Conservation (phyloP, 805 yeast species). For the Candida palmyrensis region DNA sequence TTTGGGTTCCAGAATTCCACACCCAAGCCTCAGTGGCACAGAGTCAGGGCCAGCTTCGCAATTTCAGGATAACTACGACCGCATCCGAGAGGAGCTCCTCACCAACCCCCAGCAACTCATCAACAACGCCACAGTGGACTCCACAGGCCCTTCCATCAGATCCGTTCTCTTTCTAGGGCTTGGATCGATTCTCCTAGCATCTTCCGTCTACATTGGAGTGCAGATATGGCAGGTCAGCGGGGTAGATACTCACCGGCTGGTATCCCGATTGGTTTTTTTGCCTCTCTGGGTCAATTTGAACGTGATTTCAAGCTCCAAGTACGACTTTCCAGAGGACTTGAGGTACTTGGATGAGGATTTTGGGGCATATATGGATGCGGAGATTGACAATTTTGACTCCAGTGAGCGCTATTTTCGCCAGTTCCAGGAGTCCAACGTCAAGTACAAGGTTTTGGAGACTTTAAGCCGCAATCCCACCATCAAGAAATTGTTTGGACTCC, state of each 20-base stretch:
- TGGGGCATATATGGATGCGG: slow-evolving; percentile 9
- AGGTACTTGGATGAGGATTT: slow-evolving; percentile 20
- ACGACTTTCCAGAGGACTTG: slow-evolving; percentile 21
- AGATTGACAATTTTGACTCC: slow-evolving; percentile 10
- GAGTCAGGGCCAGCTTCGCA: too few species aligned
- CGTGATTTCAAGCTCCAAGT: slow-evolving; percentile 18
- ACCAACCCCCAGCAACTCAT: slow-evolving; percentile 1
- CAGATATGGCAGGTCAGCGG: slow-evolving; percentile 1
- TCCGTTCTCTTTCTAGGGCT: not conserved
- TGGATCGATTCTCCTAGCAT: not conserved
- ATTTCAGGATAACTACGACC: too few species aligned
- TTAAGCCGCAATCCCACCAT: slow-evolving; percentile 16
- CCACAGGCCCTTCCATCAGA: not conserved
- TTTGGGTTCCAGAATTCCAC: too few species aligned
- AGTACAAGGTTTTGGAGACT: slow-evolving; percentile 21
- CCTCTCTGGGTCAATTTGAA: slow-evolving; percentile 25
- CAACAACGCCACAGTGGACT: not conserved
- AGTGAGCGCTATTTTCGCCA: slow-evolving; percentile 5
- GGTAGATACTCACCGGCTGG: not conserved
- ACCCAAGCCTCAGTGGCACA: too few species aligned
- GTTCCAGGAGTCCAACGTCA: slow-evolving; percentile 19
- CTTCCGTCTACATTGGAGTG: slow-evolving; percentile 1
- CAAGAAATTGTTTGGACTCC: slow-evolving; percentile 24
- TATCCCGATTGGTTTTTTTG: slow-evolving; percentile 10
- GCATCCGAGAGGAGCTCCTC: too few species aligned